A percentile compares a stretch with the other conserved stretches of the same genome.
Conservation (phyloP, 2,329 filamentous ascomycete genomes). For the Aspergillus carbonarius region DNA sequence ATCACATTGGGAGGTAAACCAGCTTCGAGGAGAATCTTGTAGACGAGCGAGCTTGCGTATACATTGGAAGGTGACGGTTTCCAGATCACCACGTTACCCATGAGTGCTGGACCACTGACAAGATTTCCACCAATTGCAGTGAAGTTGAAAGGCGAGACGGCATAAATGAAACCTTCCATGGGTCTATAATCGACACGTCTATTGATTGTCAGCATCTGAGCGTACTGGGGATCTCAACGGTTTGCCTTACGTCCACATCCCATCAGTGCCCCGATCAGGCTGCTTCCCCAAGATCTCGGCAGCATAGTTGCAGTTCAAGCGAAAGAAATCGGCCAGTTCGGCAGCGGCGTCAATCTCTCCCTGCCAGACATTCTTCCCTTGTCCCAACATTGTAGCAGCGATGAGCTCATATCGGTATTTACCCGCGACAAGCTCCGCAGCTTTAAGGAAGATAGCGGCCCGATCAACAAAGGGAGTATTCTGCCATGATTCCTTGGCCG, state of each 20-base stretch:
- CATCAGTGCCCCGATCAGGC: conserved; percentile 74
- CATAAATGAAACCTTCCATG: conserved; percentile 92
- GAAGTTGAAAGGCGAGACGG: conserved; percentile 93
- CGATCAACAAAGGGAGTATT: conserved; percentile 81
- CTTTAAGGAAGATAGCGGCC: conserved; percentile 89
- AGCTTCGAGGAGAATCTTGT: conserved; percentile 88
- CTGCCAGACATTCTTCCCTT: conserved; percentile 97
- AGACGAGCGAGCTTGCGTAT: conserved; percentile 81
- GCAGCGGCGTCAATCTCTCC: conserved; percentile 93
- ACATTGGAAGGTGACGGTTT: conserved; percentile 88
- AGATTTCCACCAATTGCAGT: conserved; percentile 90
- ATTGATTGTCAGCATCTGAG: not conserved
- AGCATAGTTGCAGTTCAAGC: conserved; percentile 65
- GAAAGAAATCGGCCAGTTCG: conserved; percentile 84
- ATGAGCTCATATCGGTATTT: conserved; percentile 96
- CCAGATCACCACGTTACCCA: conserved; percentile 95
- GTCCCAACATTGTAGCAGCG: conserved; percentile 89
- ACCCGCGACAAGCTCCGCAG: conserved; percentile 78
- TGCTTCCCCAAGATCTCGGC: conserved; percentile 84
- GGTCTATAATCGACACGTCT: conserved; percentile 80
- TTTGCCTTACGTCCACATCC: conserved; percentile 72
- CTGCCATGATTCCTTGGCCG: conserved; percentile 81
- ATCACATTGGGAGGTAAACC: conserved; percentile 85
- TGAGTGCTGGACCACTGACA: conserved; percentile 74
- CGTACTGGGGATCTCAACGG: too few species aligned